Base-by-base conservation (phyloP, 108 stramenopile species). In the Mediolabrus comicus region DNA sequence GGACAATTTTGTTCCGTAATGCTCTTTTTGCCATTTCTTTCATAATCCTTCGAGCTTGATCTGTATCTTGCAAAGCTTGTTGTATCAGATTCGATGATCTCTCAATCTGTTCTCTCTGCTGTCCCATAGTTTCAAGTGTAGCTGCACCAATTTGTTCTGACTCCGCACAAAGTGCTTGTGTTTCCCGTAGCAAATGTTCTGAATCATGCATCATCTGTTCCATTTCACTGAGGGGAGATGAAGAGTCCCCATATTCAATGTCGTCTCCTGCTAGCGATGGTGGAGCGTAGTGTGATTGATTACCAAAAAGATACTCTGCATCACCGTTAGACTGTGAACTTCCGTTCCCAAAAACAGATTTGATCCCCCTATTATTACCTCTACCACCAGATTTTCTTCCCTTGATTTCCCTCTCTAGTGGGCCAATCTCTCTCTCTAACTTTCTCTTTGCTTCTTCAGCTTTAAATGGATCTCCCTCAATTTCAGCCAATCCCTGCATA, bases 21-120 rank as follows among this genome's bases (percentile, higher is more conserved):
- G 84, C 85, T 24, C 82, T 84, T 12, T 71, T 70, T 24, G 83
- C 62, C 81, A 80, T 84, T 46, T 78, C 74, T 39, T 75, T 76
- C 83, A 93, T 62, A 41, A 93, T 84, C 19, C 43, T 24, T 12
- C 78, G 79, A 9, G 92, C 92, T 65, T 86, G 83, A 12, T 64
- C 53, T 39, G 87, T 81, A 53, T 76, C 58, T 53, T 75, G 67
- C 35, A 75, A 54, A 27, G 89, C 65, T 9, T 75, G 80, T 24
- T 79, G 67, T 17, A 91, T 33, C 13, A 86, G 70, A 10, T 43
- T 39, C 12, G 74, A 63, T 17, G 87, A 62, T 71, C 75, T 75
- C 35, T 89, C 71, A 31, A 94, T 46, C 70, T 94, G 92, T 57
- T 94, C 92, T 25, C 92, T 72, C 55, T 94, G 92, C 3, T 72